A percentile compares a stretch with the other conserved stretches of the same genome.
Conservation (phyloP, 345 rosid genomes). For the Hibiscus tridactylites region DNA sequence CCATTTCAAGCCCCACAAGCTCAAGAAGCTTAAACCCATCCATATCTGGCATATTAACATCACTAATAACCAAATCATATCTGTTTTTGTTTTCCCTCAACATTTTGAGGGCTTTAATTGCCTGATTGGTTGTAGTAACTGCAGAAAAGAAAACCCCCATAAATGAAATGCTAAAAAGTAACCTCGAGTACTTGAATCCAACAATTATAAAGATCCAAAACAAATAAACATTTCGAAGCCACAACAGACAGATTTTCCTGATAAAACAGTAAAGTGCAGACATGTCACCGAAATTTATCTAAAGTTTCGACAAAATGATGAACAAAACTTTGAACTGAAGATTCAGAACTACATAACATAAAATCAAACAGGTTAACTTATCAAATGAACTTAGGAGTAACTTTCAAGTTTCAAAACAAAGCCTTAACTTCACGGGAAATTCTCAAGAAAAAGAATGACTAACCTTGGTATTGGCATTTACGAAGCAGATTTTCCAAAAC, state of each 20-base stretch:
- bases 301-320: background rate
- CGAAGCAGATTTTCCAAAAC: conserved; percentile 44
- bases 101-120: conserved; percentile 44
- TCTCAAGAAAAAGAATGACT: background rate
- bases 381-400: background rate
- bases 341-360: background rate
- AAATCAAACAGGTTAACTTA: background rate
- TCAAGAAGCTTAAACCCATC: conserved; percentile 80
- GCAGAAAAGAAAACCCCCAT: conserved; percentile 14
- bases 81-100: conserved; percentile 48
- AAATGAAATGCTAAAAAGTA: conserved; percentile 1
- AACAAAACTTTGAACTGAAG: background rate
- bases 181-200: background rate
- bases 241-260: conserved; percentile 3
- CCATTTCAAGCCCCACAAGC: conserved; percentile 79
- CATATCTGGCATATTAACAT: conserved; percentile 78
- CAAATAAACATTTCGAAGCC: background rate
- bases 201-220: conserved; percentile 11
- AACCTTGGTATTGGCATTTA: conserved; percentile 62
- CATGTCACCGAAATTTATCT: background rate
- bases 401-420: background rate
- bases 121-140: conserved; percentile 58
- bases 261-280: background rate
- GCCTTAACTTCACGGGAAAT: background rate
- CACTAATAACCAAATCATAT: conserved; percentile 66